Evolutionary conservation across 31 red algal genomes (phyloP), one percentile per base, ranked within the genome.

Genomic region (Pterothamnion heteromorphum): DNA sequence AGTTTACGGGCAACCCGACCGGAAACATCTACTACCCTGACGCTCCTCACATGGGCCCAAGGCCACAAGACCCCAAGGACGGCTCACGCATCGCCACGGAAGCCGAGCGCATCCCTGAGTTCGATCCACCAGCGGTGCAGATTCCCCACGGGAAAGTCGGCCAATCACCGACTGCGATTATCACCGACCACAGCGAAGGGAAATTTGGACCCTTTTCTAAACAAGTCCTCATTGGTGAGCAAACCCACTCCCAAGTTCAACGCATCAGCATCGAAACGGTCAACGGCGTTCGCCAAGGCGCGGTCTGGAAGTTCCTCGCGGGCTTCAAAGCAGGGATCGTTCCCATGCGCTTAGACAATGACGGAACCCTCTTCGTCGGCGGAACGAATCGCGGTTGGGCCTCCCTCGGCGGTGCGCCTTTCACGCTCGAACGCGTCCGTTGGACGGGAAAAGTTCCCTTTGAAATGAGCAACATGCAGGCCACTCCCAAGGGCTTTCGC

Each of bases 211-310:
- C 85, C 57, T 89, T 74, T 26, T 18, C 85, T 18, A 31, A 9
- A 14, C 85, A 89, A 31, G 4, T 89, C 9, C 85, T 89, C 31
- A 74, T 89, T 21, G 85, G 85, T 74, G 85, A 89, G 36, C 85
- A 89, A 89, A 74, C 85, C 5, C 85, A 89, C 85, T 89, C 85
- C 57, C 39, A 89, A 74, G 85, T 89, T 9, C 18, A 89, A 14
- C 85, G 85, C 85, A 31, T 89, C 9, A 14, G 18, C 43, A 18
- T 89, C 18, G 85, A 89, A 74, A 74, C 18, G 9, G 39, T 89
- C 39, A 89, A 89, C 39, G 85, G 85, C 26, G 20, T 89, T 43
- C 74, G 74, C 85, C 85, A 89, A 89, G 85, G 85, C 20, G 85
- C 85, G 36, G 85, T 74, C 14, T 89, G 18, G n/a, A 44, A 20